Evolutionary conservation across 2,329 filamentous ascomycete species (phyloP).

Genomic region (Stachybotrys elegans): DNA sequence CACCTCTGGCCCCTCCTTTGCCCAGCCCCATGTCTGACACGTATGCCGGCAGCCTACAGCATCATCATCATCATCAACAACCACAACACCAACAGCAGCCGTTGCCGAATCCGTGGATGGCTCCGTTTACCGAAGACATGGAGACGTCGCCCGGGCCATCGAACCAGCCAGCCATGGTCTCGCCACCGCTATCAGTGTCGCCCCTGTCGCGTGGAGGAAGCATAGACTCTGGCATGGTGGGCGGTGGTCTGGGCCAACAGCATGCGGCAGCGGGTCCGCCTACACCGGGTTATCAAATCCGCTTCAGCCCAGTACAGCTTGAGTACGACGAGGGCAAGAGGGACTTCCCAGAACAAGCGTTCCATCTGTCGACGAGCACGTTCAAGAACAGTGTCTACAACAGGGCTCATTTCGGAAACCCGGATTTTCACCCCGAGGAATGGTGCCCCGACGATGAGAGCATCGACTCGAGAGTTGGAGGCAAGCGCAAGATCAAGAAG

Average conservation of each 20-base stretch:
- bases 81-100: conserved; percentile 27
- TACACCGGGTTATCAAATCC: conserved; percentile 25
- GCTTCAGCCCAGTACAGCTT: conserved; percentile 44
- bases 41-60: conserved; percentile 21
- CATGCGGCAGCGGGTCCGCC: no score
- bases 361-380: conserved; percentile 46
- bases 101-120: conserved; percentile 11
- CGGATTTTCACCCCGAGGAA: conserved; percentile 42
- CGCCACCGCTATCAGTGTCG: no score
- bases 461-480: conserved; percentile 19
- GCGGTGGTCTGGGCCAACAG: conserved; percentile 4
- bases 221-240: conserved; percentile 9
- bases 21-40: conserved; percentile 18
- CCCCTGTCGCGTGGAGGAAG: no score
- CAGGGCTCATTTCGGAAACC: conserved; percentile 62
- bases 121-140: conserved; percentile 19
- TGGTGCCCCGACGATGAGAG: conserved; percentile 36
- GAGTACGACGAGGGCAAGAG: conserved; percentile 46
- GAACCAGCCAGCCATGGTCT: conserved; percentile 19
- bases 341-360: conserved; percentile 38
- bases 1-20: conserved; percentile 27
- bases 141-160: conserved; percentile 23
- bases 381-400: conserved; percentile 66
- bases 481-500: conserved; percentile 19
- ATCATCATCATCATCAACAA: conserved; percentile 28